Base-by-base conservation (phyloP, 148 eudicot genomes). In the Chenopodium formosanum region DNA sequence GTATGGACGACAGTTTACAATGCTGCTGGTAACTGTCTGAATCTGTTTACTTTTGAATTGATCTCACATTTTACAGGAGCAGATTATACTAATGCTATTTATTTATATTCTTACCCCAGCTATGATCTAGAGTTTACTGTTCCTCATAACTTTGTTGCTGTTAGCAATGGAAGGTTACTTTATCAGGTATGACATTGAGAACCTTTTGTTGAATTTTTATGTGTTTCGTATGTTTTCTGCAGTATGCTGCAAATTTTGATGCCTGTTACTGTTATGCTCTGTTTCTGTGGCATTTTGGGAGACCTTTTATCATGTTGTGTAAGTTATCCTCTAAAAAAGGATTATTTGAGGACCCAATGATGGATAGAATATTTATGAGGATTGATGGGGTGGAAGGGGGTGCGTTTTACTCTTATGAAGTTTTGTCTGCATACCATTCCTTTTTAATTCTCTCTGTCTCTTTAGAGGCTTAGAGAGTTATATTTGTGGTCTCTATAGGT, bases 101-200 rank as follows among this genome's bases (percentile, higher is more conserved):
- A 56, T 66, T 68, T 48, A 40, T 80, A 8, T 81, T 74, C 83
- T n/a, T 76, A 83, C 50, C 73, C 34, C 86, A 97, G 99, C 89
- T 97, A 88, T 89, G 97, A 97, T 83, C 78, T 97, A 86, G 99
- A 97, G 84, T 92, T 94, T 84, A 97, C 99, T 7, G 99, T 97
- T 80, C 92, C 94, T 81, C 88, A 83, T 83, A 90, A 91, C 79
- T 87, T 88, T 90, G 97, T 97, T 74, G 99, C 98, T 65, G 94
- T 91, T 71, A 94, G 99, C 91, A 89, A 89, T 66, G 99, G 99
- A 80, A 89, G 84, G 80, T 87, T 97, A 82, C 93, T 94, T 83
- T 90, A 91, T 90, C 98, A 97, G 97, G 99, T 97, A 71, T 84
- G 79, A 46, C 22, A 62, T 34, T 17, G 0, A 79, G 63, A 80